Conservation (phyloP, 2,329 filamentous ascomycete species). For the Microcyclosporella mali region DNA sequence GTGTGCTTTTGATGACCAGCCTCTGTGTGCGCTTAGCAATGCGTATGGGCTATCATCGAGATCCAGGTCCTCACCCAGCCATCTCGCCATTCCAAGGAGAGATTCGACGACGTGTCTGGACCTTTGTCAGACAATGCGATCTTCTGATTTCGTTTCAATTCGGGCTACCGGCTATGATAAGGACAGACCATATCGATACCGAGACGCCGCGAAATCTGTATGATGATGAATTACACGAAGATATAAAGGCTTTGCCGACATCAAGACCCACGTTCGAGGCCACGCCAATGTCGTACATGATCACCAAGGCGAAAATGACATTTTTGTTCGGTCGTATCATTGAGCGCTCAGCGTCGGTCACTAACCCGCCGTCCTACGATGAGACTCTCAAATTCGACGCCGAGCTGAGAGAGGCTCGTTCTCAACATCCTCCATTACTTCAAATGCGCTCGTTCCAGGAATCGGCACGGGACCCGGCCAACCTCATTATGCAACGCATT, state of each 20-base stretch:
- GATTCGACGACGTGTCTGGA: conserved; percentile 59
- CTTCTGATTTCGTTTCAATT: conserved; percentile 71
- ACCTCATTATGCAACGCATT: conserved; percentile 71
- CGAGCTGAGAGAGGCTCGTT: conserved; percentile 50
- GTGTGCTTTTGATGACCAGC: conserved; percentile 55
- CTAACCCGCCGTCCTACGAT: conserved; percentile 54
- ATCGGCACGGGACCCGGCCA: conserved; percentile 61
- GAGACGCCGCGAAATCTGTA: conserved; percentile 70
- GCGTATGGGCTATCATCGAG: conserved; percentile 73
- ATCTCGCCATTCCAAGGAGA: conserved; percentile 71
- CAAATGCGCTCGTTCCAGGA: conserved; percentile 69
- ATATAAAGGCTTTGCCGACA: conserved; percentile 60
- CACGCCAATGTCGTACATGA: conserved; percentile 73
- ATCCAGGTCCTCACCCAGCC: conserved; percentile 65
- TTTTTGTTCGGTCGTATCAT: conserved; percentile 66
- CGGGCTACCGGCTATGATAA: conserved; percentile 58
- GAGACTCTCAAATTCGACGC: conserved; percentile 56
- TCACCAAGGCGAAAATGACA: conserved; percentile 63
- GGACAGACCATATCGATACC: conserved; percentile 68
- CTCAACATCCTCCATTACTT: conserved; percentile 72
- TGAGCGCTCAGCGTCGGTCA: conserved; percentile 57
- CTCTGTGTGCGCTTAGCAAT: conserved; percentile 58
- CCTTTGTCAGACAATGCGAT: conserved; percentile 66
- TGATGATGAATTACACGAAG: conserved; percentile 70
- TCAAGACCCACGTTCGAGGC: conserved; percentile 62